Conservation (phyloP, 176 grass and related monocot species). For the Aegilops umbellulata region DNA sequence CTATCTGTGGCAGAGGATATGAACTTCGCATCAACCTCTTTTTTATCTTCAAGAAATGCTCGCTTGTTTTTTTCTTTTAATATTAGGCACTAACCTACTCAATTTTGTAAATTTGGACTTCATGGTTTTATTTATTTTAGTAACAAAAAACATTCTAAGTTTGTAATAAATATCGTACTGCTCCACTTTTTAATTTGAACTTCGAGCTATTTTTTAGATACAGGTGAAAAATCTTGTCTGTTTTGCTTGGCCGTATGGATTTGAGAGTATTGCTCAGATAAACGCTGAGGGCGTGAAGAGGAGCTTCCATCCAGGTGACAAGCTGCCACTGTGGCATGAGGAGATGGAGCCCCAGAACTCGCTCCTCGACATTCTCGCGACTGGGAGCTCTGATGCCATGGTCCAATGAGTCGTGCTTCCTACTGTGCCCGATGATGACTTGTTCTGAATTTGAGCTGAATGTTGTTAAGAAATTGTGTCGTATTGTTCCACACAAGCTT, state of each 20-base stretch:
- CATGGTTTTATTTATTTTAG: too few species aligned
- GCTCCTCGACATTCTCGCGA: slow-evolving; percentile 70
- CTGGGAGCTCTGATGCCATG: slow-evolving; percentile 82
- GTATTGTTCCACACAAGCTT: background rate
- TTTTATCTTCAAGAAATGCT: too few species aligned
- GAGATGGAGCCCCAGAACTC: slow-evolving; percentile 82
- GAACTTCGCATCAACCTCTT: too few species aligned
- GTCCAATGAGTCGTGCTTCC: slow-evolving; percentile 43
- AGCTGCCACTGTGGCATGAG: slow-evolving; percentile 82
- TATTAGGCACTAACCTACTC: too few species aligned
- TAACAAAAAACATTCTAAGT: too few species aligned
- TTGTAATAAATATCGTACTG: too few species aligned
- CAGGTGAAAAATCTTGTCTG: background rate
- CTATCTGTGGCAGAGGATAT: too few species aligned
- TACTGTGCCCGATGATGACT: too few species aligned
- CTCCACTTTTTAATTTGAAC: too few species aligned
- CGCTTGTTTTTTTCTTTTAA: too few species aligned
- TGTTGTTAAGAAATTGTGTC: background rate
- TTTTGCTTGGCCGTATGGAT: background rate
- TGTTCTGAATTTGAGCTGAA: background rate
- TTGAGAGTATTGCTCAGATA: slow-evolving; percentile 47
- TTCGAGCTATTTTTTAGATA: too few species aligned
- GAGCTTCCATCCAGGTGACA: slow-evolving; percentile 73
- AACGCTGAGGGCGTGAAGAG: slow-evolving; percentile 65
- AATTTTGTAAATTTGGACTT: too few species aligned